Conservation (phyloP, 352 stramenopile species). For the Halophytophthora batemanensis region DNA sequence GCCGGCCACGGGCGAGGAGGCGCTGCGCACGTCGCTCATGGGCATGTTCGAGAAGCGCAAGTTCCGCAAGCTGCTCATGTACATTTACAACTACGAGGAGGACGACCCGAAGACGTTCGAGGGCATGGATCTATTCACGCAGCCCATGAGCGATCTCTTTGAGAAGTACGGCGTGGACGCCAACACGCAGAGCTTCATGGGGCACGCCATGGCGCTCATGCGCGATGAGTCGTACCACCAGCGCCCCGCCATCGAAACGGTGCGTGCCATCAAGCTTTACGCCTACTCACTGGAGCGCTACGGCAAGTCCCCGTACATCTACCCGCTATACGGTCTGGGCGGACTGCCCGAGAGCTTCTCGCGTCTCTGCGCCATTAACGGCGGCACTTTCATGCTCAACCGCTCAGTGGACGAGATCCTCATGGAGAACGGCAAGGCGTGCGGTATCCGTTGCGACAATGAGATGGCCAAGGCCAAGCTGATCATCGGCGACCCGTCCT, state of each 20-base stretch:
- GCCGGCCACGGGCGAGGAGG: conserved; percentile 96
- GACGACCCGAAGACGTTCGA: conserved; percentile 89
- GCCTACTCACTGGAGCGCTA: conserved; percentile 96
- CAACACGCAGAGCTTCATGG: conserved; percentile 99
- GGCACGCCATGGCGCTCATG: conserved; percentile 99
- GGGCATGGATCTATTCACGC: conserved; percentile 92
- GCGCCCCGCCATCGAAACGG: conserved; percentile 89
- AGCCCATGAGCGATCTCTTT: conserved; percentile 98
- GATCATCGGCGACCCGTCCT: conserved; percentile 98
- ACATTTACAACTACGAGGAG: conserved; percentile 95
- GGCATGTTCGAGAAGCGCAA: conserved; percentile 99
- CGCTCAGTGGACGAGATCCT: conserved; percentile 93
- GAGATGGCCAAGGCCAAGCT: conserved; percentile 96
- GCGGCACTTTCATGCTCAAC: conserved; percentile 99
- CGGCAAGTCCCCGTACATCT: conserved; percentile 99
- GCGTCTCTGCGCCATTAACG: conserved; percentile 98
- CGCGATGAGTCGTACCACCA: conserved; percentile 89
- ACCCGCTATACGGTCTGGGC: conserved; percentile 98
- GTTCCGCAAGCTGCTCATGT: conserved; percentile 98
- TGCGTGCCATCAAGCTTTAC: conserved; percentile 98
- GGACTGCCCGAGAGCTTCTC: conserved; percentile 99
- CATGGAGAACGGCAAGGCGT: conserved; percentile 92
- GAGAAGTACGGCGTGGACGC: conserved; percentile 97
- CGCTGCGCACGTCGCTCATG: conserved; percentile 96
- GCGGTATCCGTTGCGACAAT: conserved; percentile 90